Evolutionary conservation across 805 yeast genomes (phyloP).

Genomic region (Ogataea wickerhamii): DNA sequence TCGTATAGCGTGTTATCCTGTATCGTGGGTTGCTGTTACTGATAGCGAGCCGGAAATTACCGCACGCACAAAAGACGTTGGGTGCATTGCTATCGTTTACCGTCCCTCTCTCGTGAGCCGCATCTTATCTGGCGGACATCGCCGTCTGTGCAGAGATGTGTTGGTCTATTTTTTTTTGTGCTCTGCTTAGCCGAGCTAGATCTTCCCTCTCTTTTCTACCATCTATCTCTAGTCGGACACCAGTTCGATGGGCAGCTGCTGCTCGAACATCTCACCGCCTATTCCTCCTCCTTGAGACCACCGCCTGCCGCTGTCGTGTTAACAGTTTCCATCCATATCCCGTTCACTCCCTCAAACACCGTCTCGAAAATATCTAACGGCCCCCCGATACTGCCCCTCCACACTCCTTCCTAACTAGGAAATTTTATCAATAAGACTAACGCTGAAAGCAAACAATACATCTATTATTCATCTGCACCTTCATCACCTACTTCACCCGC

Average conservation of each 20-base stretch:
- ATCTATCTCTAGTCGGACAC: too few species aligned
- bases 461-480: not conserved
- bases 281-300: too few species aligned
- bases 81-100: not conserved
- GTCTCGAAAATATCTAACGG: not conserved
- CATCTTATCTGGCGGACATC: not conserved
- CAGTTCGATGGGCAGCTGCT: too few species aligned
- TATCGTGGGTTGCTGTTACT: too few species aligned
- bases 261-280: too few species aligned
- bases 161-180: not conserved
- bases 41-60: not conserved
- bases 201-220: too few species aligned
- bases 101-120: not conserved
- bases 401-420: not conserved
- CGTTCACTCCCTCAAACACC: too few species aligned
- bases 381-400: not conserved
- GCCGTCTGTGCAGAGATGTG: not conserved
- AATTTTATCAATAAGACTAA: constrained; percentile 1
- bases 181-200: not conserved
- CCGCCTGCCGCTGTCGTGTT: too few species aligned
- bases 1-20: too few species aligned
- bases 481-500: too few species aligned
- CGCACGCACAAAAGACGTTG: not conserved
- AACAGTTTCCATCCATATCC: too few species aligned
- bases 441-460: too few species aligned